Percentiles rank a stretch among this genome's conserved stretches.
These are phyloP conservation scores for Leccinum pachyderme DNA, from an alignment of 1,284 basidiomycete genomes.

Conservation along the genomic window DNA sequence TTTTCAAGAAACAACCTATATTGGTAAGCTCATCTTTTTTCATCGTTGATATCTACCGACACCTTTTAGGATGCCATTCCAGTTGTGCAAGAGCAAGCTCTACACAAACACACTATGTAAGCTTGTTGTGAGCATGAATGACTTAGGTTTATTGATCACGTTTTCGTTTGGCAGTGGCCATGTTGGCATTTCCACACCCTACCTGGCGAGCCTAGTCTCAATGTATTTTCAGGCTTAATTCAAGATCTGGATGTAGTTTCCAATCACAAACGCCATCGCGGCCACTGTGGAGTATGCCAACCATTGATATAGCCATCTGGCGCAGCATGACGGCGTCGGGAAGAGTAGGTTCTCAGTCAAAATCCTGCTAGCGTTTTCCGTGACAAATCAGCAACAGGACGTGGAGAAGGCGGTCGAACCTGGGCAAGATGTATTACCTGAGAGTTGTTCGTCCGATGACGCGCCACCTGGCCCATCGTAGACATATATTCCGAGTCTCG, in stretches of 20 bases:
- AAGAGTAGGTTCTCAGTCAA: slow-evolving; percentile 5
- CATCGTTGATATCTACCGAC: neutral
- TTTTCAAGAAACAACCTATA: slow-evolving; percentile 15
- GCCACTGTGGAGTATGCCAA: slow-evolving; percentile 9
- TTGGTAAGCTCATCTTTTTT: slow-evolving; percentile 6
- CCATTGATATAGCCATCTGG: slow-evolving; percentile 4
- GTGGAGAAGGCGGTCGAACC: slow-evolving; percentile 1
- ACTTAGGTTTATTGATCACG: neutral
- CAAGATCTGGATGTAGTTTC: slow-evolving; percentile 8
- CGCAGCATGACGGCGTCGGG: slow-evolving; percentile 32
- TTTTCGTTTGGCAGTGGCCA: slow-evolving; percentile 12
- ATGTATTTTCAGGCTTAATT: slow-evolving; percentile 12
- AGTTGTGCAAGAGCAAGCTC: slow-evolving; percentile 42
- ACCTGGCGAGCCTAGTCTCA: neutral
- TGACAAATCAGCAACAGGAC: slow-evolving; percentile 11
- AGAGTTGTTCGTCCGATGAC: neutral
- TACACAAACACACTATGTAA: slow-evolving; percentile 20
- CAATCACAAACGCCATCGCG: slow-evolving; percentile 5
- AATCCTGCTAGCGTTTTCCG: neutral
- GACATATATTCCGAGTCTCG: neutral
- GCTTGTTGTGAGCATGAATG: neutral
- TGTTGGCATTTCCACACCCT: slow-evolving; percentile 8
- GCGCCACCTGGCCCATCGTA: slow-evolving; percentile 1
- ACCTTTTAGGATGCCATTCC: slow-evolving; percentile 18
- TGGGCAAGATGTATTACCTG: neutral